Base-by-base conservation (phyloP, 2,329 filamentous ascomycete species). In the Microsporum audouinii region DNA sequence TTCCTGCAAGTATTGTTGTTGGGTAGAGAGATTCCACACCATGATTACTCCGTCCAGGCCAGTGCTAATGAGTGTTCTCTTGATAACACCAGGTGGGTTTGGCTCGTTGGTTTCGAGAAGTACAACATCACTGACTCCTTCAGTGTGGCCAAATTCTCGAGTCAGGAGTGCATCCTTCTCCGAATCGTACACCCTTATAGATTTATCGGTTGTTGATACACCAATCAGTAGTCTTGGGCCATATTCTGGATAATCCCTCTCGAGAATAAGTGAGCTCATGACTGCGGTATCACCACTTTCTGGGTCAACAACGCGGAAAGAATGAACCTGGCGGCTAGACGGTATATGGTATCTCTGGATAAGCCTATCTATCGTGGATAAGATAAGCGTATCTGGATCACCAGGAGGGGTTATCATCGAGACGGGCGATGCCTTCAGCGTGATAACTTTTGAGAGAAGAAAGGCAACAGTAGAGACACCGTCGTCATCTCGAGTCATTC, bases 191-290 rank as follows among this genome's bases (percentile, higher is more conserved):
- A 99, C 78, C 39, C 94, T 82, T 61, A 99, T 87, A 0, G 94
- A 97, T 71, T 97, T 99, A 73, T 99, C 94, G 0, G 89, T 96
- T 67, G 91, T 91, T 6, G 92, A 96, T 8, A 94, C 82, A n/a
- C 90, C 91, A 17, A 94, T 81, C 58, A 99, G 80, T 58, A 95
- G 82, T 33, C 85, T 82, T 7, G 80, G 78, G 74, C 81, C 73
- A 64, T 80, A 73, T 67, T 84, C 75, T 70, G 84, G 68, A 71
- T 80, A 76, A 56, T 82, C 84, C 43, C 68, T 66, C 12, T 68
- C 68, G 61, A 86, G 83, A 1, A 84, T 84, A 34, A 99, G 79
- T 0, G 88, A 88, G 65, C 91, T 89, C 66, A 97, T 77, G 49
- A 94, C 84, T 0, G 92, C 92, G 4, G 91, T 83, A 68, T 99